Evolutionary conservation across 768 basidiomycete species (phyloP).

Genomic region (Macrolepiota albuminosa): DNA sequence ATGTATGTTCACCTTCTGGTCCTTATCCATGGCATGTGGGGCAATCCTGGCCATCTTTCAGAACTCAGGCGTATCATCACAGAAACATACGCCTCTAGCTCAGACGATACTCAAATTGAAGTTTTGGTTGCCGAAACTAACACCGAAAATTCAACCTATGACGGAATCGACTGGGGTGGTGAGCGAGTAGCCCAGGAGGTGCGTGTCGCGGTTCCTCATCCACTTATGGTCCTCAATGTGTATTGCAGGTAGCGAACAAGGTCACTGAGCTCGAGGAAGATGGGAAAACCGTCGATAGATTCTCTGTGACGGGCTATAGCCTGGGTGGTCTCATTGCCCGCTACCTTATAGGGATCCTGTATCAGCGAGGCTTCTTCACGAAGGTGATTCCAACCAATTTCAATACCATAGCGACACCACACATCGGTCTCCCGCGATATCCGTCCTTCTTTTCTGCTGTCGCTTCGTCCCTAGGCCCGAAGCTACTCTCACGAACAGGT

Average conservation of each 20-base stretch:
- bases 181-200: slow-evolving; percentile 82
- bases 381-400: slow-evolving; percentile 73
- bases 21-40: slow-evolving; percentile 77
- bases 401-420: slow-evolving; percentile 79
- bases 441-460: slow-evolving; percentile 54
- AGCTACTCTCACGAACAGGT: slow-evolving; percentile 72
- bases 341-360: slow-evolving; percentile 69
- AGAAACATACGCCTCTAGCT: slow-evolving; percentile 32
- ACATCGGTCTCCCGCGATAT: slow-evolving; percentile 69
- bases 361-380: slow-evolving; percentile 69
- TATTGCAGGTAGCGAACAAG: slow-evolving; percentile 49
- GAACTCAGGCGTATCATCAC: slow-evolving; percentile 50
- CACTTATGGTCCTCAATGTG: not conserved
- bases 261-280: slow-evolving; percentile 46
- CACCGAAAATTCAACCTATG: slow-evolving; percentile 64
- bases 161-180: slow-evolving; percentile 81
- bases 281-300: slow-evolving; percentile 56
- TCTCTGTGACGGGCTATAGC: slow-evolving; percentile 75
- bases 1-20: slow-evolving; percentile 44
- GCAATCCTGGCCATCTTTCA: slow-evolving; percentile 59
- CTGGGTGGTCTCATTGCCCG: slow-evolving; percentile 81
- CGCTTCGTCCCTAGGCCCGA: slow-evolving; percentile 54
- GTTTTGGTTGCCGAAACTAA: slow-evolving; percentile 67
- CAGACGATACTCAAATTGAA: slow-evolving; percentile 44
- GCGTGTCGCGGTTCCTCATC: slow-evolving; percentile 9